Conservation (phyloP, 805 yeast genomes). For the Lipomyces lipofer region DNA sequence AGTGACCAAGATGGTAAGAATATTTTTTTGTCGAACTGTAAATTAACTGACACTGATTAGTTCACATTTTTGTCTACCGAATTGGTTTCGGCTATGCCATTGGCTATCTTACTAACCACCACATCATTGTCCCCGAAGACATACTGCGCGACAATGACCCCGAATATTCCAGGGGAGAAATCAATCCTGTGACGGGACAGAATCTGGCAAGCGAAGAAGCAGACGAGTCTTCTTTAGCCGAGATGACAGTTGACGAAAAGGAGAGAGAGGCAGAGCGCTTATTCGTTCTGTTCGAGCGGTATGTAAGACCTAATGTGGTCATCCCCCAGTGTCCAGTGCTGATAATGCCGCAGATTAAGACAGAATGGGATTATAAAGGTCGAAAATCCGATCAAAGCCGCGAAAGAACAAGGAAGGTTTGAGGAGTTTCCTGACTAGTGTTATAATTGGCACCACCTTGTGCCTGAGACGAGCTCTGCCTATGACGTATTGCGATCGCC, state of each 20-base stretch:
- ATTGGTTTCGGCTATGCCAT: slow-evolving; percentile 39
- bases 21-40: background rate
- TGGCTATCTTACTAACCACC: slow-evolving; percentile 33
- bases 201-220: slow-evolving; percentile 12
- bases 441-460: no score
- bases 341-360: background rate
- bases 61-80: slow-evolving; percentile 30
- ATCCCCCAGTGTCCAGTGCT: background rate
- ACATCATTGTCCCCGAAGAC: slow-evolving; percentile 27
- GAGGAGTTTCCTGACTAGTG: slow-evolving; percentile 5
- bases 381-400: slow-evolving; percentile 45
- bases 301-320: background rate
- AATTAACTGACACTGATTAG: background rate
- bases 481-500: no score
- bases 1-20: slow-evolving; percentile 29
- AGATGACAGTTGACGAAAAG: slow-evolving; percentile 47
- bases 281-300: slow-evolving; percentile 46
- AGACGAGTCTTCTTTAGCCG: slow-evolving; percentile 20
- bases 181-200: slow-evolving; percentile 39
- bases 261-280: slow-evolving; percentile 49
- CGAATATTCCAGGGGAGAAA: background rate
- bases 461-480: no score
- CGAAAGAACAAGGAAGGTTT: slow-evolving; percentile 31
- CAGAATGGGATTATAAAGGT: slow-evolving; percentile 42
- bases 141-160: background rate